Percentiles rank a stretch among this genome's conserved stretches.
Evolutionary conservation across 2,329 filamentous ascomycete genomes (phyloP).

Genomic region (Penicillium sp.): DNA sequence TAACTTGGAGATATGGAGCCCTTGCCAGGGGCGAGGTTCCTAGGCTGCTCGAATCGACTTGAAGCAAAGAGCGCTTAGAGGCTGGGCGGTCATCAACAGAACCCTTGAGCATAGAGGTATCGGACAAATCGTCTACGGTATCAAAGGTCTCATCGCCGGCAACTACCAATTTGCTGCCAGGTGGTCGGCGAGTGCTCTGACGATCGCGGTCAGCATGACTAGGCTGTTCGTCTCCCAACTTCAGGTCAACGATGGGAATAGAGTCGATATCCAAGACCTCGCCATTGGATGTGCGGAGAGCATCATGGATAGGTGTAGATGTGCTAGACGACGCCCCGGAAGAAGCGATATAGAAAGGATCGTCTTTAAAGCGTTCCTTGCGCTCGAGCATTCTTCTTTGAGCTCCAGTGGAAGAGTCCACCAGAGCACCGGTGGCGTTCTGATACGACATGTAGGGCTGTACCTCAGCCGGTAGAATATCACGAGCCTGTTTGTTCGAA

Average conservation of each 20-base stretch:
- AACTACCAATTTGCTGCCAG: conserved; percentile 61
- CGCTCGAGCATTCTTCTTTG: conserved; percentile 73
- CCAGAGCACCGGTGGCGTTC: conserved; percentile 27
- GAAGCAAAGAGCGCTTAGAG: conserved; percentile 65
- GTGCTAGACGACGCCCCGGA: conserved; percentile 54
- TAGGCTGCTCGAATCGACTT: conserved; percentile 83
- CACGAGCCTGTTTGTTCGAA: conserved; percentile 22
- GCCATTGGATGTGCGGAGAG: conserved; percentile 67
- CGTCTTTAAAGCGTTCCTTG: conserved; percentile 77
- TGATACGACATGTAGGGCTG: conserved; percentile 38
- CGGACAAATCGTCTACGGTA: conserved; percentile 36
- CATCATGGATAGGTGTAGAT: conserved; percentile 74
- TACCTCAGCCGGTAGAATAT: conserved; percentile 17
- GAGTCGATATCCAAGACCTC: conserved; percentile 84
- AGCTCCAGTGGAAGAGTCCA: conserved; percentile 70
- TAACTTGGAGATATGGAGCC: conserved; percentile 30
- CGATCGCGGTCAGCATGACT: conserved; percentile 20
- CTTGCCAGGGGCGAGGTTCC: conserved; percentile 66
- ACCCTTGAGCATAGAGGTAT: conserved; percentile 39
- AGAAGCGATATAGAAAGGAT: conserved; percentile 85
- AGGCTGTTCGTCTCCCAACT: conserved; percentile 57
- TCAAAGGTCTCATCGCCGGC: conserved; percentile 70
- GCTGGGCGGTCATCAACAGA: conserved; percentile 26
- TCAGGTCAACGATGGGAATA: conserved; percentile 92
- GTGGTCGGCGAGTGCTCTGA: conserved; percentile 38